Evolutionary conservation across 2,329 filamentous ascomycete genomes (phyloP).

Genomic region (Alternaria sp.): DNA sequence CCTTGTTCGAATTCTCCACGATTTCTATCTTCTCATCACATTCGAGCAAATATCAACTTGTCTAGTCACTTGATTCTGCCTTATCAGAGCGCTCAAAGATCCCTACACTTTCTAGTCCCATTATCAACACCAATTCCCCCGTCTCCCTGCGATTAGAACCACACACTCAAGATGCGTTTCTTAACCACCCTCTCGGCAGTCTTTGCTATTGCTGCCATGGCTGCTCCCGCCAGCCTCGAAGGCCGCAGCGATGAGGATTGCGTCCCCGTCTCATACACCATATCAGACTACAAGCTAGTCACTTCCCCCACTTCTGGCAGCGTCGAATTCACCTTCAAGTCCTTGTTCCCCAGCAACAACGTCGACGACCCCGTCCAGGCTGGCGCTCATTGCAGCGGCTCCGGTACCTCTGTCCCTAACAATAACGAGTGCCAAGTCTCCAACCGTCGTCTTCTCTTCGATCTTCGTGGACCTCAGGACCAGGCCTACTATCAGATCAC

Average conservation of each 20-base stretch:
- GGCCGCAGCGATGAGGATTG: slow-evolving; percentile 27
- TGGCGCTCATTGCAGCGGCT: slow-evolving; percentile 32
- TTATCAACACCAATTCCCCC: background rate
- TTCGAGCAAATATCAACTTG: background rate
- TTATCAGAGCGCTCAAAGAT: background rate
- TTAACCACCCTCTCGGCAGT: slow-evolving; percentile 20
- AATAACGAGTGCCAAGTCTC: slow-evolving; percentile 33
- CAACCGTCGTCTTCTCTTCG: slow-evolving; percentile 33
- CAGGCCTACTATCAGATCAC: slow-evolving; percentile 37
- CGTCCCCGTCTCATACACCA: slow-evolving; percentile 36
- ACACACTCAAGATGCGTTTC: slow-evolving; percentile 18
- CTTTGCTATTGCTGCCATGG: slow-evolving; percentile 33
- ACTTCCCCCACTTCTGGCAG: slow-evolving; percentile 21
- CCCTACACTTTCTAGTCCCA: background rate
- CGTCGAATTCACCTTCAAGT: slow-evolving; percentile 40
- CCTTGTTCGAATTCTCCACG: background rate
- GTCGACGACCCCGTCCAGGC: slow-evolving; percentile 30
- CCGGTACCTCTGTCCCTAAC: slow-evolving; percentile 27
- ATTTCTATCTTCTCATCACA: background rate
- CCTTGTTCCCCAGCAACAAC: slow-evolving; percentile 26
- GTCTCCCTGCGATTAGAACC: background rate
- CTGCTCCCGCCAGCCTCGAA: slow-evolving; percentile 24
- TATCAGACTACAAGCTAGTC: slow-evolving; percentile 34
- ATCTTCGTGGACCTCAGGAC: slow-evolving; percentile 30
- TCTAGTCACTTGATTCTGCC: background rate